Percentiles rank a stretch among this genome's conserved stretches.
phyloP scores from a whole-genome alignment of 306 rosid species.

The Canavalia gladiata region DNA sequence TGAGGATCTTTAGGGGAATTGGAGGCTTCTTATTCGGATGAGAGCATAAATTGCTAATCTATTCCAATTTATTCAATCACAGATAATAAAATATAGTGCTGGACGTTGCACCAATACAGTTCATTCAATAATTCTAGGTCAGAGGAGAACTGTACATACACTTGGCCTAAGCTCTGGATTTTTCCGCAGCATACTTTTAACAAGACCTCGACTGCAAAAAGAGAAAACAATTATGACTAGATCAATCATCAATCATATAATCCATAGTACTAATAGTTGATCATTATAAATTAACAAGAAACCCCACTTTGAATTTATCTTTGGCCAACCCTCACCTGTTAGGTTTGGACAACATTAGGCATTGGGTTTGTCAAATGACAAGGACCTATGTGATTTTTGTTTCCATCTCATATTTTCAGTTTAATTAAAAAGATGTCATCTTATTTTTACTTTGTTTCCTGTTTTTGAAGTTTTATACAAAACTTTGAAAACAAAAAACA shows the following conservation, averaged over 20 bases:
- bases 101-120: conserved; percentile 37
- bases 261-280: conserved; percentile 22
- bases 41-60: conserved; percentile 8
- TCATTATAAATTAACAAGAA: conserved; percentile 28
- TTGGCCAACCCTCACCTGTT: conserved; percentile 28
- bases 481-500: no score
- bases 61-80: conserved; percentile 12
- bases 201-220: conserved; percentile 88
- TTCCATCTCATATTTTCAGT: no score
- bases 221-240: conserved; percentile 48
- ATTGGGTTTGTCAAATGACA: conserved; percentile 16
- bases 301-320: conserved; percentile 32
- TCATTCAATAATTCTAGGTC: conserved; percentile 41
- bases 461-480: no score
- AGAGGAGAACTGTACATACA: conserved; percentile 70
- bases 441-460: no score
- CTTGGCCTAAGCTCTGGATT: conserved; percentile 98
- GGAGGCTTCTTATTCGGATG: conserved; percentile 15
- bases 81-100: conserved; percentile 12
- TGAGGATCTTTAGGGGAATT: conserved; percentile 17
- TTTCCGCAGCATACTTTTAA: conserved; percentile 98
- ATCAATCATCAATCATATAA: conserved; percentile 35
- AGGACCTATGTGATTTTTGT: no score
- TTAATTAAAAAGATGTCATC: no score
- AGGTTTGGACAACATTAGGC: conserved; percentile 30